A percentile compares a stretch with the other conserved stretches of the same genome.
These are phyloP conservation scores for Polytrichum formosum DNA, from an alignment of 225 moss, liverwort and hornwort genomes.

Conservation along the genomic window DNA sequence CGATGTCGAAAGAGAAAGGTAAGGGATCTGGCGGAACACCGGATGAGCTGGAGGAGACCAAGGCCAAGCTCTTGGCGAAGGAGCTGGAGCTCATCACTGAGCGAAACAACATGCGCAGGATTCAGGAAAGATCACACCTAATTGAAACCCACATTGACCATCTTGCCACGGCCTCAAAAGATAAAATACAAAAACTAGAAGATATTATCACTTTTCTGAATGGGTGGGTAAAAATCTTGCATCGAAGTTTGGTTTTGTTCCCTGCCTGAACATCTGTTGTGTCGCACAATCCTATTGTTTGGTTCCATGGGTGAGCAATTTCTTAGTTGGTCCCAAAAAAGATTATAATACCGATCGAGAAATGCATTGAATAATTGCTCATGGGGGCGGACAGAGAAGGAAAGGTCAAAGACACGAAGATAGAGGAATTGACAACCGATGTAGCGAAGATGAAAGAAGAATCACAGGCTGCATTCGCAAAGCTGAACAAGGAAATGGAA, in stretches of 20 bases:
- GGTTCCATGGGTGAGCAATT: neutral
- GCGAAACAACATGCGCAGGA: constrained; percentile 24
- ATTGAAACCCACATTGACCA: constrained; percentile 41
- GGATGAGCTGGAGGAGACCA: constrained; percentile 21
- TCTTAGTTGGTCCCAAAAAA: too few species aligned
- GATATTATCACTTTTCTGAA: constrained; percentile 44
- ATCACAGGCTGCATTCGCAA: constrained; percentile 31
- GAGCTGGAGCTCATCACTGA: constrained; percentile 38
- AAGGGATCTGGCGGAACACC: constrained; percentile 17
- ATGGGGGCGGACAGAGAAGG: constrained; percentile 39
- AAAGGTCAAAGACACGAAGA: constrained; percentile 58
- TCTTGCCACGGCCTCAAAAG: constrained; percentile 18
- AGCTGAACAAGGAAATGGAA: constrained; percentile 50
- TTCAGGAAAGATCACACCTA: constrained; percentile 30
- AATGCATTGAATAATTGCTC: too few species aligned
- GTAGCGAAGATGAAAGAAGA: constrained; percentile 41
- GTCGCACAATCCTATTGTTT: neutral
- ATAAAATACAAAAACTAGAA: constrained; percentile 35
- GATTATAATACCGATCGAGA: too few species aligned
- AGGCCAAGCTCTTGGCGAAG: constrained; percentile 34
- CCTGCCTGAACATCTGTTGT: neutral
- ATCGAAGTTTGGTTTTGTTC: neutral
- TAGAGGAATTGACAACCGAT: constrained; percentile 40
- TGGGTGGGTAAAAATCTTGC: constrained; percentile 9
- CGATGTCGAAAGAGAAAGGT: constrained; percentile 36